Evolutionary conservation across 2,329 filamentous ascomycete genomes (phyloP), one percentile per base, ranked within the genome.

Genomic region (Nigrospora oryzae): DNA sequence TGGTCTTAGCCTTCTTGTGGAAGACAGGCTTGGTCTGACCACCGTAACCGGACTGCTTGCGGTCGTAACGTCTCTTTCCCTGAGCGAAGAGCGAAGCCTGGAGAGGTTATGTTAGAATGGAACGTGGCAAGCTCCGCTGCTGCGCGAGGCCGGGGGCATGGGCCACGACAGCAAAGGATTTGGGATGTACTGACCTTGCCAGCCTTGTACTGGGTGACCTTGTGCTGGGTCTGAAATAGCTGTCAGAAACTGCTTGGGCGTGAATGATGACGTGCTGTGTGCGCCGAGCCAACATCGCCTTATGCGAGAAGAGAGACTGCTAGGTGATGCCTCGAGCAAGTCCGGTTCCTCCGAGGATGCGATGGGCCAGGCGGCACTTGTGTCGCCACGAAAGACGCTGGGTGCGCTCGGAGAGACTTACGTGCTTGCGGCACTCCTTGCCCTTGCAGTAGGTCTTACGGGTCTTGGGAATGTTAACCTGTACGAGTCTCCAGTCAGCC

Each of bases 1-100:
- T 98, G 62, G 93, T 98, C 87, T 98, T 98, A 60, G 93, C 93
- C 81, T 96, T 97, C 86, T 97, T 98, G 88, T 97, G 93, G 87
- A 97, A 98, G 68, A 98, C 90, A 63, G 94, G 93, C 81, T 98
- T 98, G 67, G 93, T 98, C 81, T 98, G 93, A 90, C 93, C 93
- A 88, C 93, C 93, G 70, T 96, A 97, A 87, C 91, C 91, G 71
- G 85, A 89, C 80, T 97, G 91, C 82, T 97, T 97, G 69, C 89
- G 83, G 78, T 95, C 89, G 79, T 97, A 97, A 85, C 91, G 90
- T 75, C 91, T 88, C 87, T 97, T 98, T 83, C 91, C 91, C 83
- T 98, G 91, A 58, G 89, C 89, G 79, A 89, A 94, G 59, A 91
- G 80, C 66, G 89, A 95, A 68, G 89, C 89, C 83, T 85, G 57